Conservation (phyloP, 176 grass and related monocot genomes). For the Aegilops speltoides region DNA sequence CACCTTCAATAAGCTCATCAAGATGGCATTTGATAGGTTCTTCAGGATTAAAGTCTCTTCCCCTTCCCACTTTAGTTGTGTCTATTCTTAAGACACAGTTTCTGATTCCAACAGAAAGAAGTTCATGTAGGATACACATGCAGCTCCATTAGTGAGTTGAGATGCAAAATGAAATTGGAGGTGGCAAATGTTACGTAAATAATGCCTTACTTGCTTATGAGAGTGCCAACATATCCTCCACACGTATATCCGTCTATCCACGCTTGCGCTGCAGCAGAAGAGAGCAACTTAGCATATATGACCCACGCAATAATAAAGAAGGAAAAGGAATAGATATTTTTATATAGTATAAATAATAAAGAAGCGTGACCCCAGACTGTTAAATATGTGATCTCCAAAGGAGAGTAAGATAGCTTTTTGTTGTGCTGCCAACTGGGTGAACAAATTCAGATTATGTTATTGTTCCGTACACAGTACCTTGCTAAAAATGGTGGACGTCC, state of each 20-base stretch:
- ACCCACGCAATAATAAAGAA: not conserved
- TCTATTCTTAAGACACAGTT: conserved; percentile 83
- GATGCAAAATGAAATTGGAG: not conserved
- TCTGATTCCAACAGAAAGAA: conserved; percentile 92
- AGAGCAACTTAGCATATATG: conserved; percentile 16
- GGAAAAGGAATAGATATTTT: conserved; percentile 3
- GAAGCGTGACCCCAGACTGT: not conserved
- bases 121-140: conserved; percentile 52
- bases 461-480: conserved; percentile 64
- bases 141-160: not conserved
- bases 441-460: conserved; percentile 2
- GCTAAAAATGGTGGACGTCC: conserved; percentile 95
- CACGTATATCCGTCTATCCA: conserved; percentile 87
- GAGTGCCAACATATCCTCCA: conserved; percentile 99
- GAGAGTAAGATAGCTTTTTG: not conserved
- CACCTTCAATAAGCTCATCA: conserved; percentile 81
- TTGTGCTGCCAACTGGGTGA: not conserved
- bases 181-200: not conserved
- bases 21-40: conserved; percentile 84
- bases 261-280: conserved; percentile 62
- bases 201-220: conserved; percentile 84
- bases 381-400: not conserved
- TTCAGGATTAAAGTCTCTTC: conserved; percentile 66
- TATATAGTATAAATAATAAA: not conserved
- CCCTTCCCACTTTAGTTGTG: conserved; percentile 81